Evolutionary conservation across 1,284 basidiomycete species (phyloP), one percentile per base, ranked within the genome.

Genomic region (Tausonia pullulans): DNA sequence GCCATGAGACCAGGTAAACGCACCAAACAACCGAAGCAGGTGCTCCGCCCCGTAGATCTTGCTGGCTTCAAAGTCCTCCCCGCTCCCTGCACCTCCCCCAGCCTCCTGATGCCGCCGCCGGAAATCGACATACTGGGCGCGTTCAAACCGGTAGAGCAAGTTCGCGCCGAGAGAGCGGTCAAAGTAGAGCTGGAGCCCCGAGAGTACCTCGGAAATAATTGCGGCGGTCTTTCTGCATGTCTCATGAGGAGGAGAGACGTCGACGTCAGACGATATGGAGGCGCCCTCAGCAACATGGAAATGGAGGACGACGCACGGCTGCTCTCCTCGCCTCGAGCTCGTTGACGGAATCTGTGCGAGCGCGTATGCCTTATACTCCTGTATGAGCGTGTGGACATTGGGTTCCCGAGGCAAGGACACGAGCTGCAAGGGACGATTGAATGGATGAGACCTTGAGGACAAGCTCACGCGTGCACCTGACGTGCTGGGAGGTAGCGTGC

Each of bases 21-120:
- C 69, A 96, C 93, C 94, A 69, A 98, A 81, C 81, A 98, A 86
- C 61, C 95, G 80, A 66, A 98, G 74, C 13, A 99, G 74, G 75
- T 99, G 95, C 74, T 98, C 95, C 4, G 90, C 92, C 0, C 95
- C 96, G 72, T 98, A 98, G 16, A 97, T 82, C 62, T 84, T 80
- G 73, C 90, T 92, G 83, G 96, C 90, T 70, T 91, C 87, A 73
- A 86, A 87, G 72, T 88, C 87, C 68, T 84, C 79, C 3, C 84
- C 87, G 4, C 85, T 78, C 62, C 81, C 76, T 39, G 88, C 86
- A 16, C 60, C 52, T 62, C 68, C 69, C 27, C 68, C 68, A 0
- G 86, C 84, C 13, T 86, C 87, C 70, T 87, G 83, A 70, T 86
- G 89, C 69, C 83, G 79, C 71, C 88, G 86, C 52, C 90, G 83